Evolutionary conservation across 257 asterid genomes (phyloP).

Genomic region (Solanum dulcamara): DNA sequence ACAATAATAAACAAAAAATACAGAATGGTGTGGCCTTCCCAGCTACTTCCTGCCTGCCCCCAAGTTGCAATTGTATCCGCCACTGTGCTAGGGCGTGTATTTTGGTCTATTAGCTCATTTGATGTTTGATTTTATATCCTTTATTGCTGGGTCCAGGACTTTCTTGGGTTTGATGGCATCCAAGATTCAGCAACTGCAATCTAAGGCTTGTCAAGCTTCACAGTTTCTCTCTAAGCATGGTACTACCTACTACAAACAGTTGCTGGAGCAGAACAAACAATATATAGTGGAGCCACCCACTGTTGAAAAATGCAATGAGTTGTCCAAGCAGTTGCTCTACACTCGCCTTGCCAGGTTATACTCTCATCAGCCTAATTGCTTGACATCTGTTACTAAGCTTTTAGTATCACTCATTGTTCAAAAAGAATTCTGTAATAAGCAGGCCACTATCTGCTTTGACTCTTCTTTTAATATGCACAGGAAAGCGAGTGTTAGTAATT

Average conservation of each 20-base stretch:
- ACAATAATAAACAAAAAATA: no score
- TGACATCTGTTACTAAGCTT: background rate
- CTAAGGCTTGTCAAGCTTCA: slow-evolving; percentile 29
- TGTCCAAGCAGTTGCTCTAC: slow-evolving; percentile 34
- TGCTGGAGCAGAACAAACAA: slow-evolving; percentile 32
- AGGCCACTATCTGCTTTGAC: background rate
- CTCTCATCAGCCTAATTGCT: background rate
- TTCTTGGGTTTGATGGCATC: slow-evolving; percentile 25
- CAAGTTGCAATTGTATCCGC: no score
- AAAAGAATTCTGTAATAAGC: background rate
- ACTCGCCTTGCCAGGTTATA: slow-evolving; percentile 46
- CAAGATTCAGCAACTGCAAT: slow-evolving; percentile 21
- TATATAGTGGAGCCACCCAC: slow-evolving; percentile 35
- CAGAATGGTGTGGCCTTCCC: no score
- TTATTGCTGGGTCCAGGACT: background rate
- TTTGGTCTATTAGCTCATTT: background rate
- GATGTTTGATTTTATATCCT: background rate
- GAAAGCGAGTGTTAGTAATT: background rate
- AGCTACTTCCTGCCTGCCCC: no score
- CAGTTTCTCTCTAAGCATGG: slow-evolving; percentile 24
- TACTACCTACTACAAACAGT: slow-evolving; percentile 22
- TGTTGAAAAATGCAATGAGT: slow-evolving; percentile 32
- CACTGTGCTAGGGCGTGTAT: background rate
- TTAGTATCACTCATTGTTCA: background rate
- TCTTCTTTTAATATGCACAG: background rate